Evolutionary conservation across 441 rosid genomes (phyloP).

Genomic region (Populus hybrid): DNA sequence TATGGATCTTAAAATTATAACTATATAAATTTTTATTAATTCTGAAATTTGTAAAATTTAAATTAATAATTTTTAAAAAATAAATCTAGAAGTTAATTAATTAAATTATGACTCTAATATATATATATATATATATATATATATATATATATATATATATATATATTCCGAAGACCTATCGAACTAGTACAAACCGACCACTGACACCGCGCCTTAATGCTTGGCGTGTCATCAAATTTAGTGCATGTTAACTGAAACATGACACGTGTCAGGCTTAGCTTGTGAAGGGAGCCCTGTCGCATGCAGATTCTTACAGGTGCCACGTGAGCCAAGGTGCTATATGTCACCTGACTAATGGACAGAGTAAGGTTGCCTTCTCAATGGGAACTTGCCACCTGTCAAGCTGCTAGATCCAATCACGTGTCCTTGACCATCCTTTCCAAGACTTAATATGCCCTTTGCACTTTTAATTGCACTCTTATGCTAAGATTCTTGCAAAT

Average conservation of each 20-base stretch:
- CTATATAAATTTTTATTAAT: too few species aligned
- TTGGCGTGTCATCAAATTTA: background rate
- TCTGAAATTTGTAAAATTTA: too few species aligned
- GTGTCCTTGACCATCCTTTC: constrained; percentile 16
- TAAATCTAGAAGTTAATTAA: too few species aligned
- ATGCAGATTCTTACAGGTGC: constrained; percentile 27
- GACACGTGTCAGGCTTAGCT: constrained; percentile 24
- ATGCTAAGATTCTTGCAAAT: background rate
- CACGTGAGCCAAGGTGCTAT: constrained; percentile 38
- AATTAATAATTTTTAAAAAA: too few species aligned
- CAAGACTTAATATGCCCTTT: background rate
- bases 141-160: too few species aligned
- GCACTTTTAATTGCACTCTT: background rate
- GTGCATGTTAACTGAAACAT: constrained; percentile 15
- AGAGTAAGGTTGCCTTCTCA: background rate
- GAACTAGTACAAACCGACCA: constrained; percentile 22
- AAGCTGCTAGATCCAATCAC: constrained; percentile 18
- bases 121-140: too few species aligned
- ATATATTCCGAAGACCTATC: background rate
- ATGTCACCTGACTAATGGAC: constrained; percentile 33
- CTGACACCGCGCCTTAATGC: background rate
- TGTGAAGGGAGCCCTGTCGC: constrained; percentile 33
- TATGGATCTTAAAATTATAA: too few species aligned
- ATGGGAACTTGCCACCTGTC: constrained; percentile 21
- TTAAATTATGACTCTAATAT: too few species aligned